Evolutionary conservation across 805 yeast species (phyloP).

Genomic region (Phaffomyces opuntiae): DNA sequence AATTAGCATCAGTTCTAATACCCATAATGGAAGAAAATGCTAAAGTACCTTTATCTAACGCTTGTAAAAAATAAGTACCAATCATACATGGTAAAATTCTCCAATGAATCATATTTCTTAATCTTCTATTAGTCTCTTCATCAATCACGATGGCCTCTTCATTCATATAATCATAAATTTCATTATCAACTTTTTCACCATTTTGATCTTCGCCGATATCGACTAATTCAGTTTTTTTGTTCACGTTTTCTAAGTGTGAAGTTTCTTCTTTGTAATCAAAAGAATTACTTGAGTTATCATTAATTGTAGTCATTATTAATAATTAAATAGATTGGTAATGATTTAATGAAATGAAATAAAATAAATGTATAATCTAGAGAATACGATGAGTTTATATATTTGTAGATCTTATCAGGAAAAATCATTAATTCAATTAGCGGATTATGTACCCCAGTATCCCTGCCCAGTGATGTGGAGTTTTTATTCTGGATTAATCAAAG

Average conservation of each 20-base stretch:
- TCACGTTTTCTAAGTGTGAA: conserved; percentile 1
- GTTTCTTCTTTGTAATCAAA: conserved; percentile 5
- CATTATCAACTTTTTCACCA: conserved; percentile 3
- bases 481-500: too few relatives aligned
- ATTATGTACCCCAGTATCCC: not conserved
- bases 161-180: conserved; percentile 6
- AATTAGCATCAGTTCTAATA: conserved; percentile 30
- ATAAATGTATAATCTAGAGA: not conserved
- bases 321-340: not conserved
- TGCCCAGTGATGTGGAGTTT: not conserved
- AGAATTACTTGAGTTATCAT: conserved; percentile 2
- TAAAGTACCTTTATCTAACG: conserved; percentile 35
- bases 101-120: conserved; percentile 42
- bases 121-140: conserved; percentile 25
- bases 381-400: not conserved
- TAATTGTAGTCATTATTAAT: not conserved
- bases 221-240: not conserved
- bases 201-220: not conserved
- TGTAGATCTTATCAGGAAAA: not conserved
- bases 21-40: conserved; percentile 40
- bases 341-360: not conserved
- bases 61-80: conserved; percentile 30
- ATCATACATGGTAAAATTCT: conserved; percentile 27
- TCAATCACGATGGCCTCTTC: conserved; percentile 24
- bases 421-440: not conserved